A percentile compares a stretch with the other conserved stretches of the same genome.
Conservation (phyloP, 1,139 yeast genomes). For the Zhuliangozyma blackwelliae region DNA sequence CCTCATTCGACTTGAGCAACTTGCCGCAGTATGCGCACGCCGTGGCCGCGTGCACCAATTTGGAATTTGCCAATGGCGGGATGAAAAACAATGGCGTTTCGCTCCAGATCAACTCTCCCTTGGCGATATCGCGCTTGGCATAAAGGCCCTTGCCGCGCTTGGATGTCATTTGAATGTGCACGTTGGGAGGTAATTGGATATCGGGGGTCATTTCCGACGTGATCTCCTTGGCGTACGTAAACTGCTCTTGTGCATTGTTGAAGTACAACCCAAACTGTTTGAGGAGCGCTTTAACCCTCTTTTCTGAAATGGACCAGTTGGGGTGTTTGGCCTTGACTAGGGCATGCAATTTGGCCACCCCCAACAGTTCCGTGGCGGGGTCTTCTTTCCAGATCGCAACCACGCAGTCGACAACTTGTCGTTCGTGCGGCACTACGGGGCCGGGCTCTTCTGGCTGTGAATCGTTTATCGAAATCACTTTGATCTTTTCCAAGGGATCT, state of each 20-base stretch:
- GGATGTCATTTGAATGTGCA: slow-evolving; percentile 40
- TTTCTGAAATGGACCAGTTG: slow-evolving; percentile 61
- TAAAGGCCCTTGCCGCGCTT: slow-evolving; percentile 49
- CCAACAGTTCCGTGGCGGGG: slow-evolving; percentile 57
- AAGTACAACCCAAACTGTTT: slow-evolving; percentile 51
- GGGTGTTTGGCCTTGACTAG: slow-evolving; percentile 50
- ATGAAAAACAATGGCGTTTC: slow-evolving; percentile 62
- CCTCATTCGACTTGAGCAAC: slow-evolving; percentile 37
- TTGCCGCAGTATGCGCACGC: slow-evolving; percentile 82
- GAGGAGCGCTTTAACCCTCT: slow-evolving; percentile 50
- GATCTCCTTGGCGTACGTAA: slow-evolving; percentile 51
- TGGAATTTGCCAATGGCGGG: slow-evolving; percentile 67
- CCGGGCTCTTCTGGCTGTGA: slow-evolving; percentile 20
- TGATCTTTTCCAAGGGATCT: slow-evolving; percentile 14
- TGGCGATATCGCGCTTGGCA: slow-evolving; percentile 39
- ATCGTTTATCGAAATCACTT: slow-evolving; percentile 33
- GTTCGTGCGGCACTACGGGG: slow-evolving; percentile 53
- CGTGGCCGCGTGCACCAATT: slow-evolving; percentile 59
- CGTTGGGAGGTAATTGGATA: slow-evolving; percentile 43
- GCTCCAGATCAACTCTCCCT: slow-evolving; percentile 55
- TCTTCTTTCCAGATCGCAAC: slow-evolving; percentile 66
- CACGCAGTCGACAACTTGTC: slow-evolving; percentile 60
- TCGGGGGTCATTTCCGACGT: slow-evolving; percentile 50
- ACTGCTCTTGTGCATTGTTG: slow-evolving; percentile 27
- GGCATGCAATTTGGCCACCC: slow-evolving; percentile 50